Evolutionary conservation across 164 flowering plant genomes (phyloP), one percentile per base, ranked within the genome.

Genomic region (Taxillus chinensis): DNA sequence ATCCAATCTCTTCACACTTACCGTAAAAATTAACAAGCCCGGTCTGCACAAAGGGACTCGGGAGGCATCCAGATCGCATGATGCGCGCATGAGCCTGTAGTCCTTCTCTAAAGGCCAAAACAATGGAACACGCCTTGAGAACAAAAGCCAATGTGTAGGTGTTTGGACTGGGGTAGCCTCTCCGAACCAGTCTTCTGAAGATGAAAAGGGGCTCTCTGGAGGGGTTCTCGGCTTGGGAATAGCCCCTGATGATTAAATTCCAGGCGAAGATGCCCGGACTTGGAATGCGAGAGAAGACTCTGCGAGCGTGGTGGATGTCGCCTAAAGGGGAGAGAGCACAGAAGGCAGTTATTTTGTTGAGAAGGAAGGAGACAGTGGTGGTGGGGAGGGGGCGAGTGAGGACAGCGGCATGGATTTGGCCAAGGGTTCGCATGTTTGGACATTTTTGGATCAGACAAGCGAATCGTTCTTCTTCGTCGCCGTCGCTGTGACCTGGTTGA

Each of bases 131-230:
- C 7, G 83, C 74, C 63, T 82, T 84, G 12, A 82, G 70, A 48
- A 80, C 80, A 55, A 78, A 81, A 0, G 86, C 74, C 2, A 78
- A 39, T 0, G 86, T 84, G 66, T 68, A 84, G 37, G 79, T 71
- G 68, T 84, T 82, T 1, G 86, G 75, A 46, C 57, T 50, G 3
- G 79, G 78, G 42, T 43, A 62, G 11, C 75, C 73, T 11, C 45
- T 55, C 55, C 51, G 46, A 10, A 79, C 59, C 78, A 83, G 60
- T 27, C 42, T 67, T 40, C 59, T 63, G 63, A 71, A 83, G 9
- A 81, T 51, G 55, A 64, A 54, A 45, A 83, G 48, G 3, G 83
- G 81, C 55, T 83, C 80, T 13, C 64, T 75, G 8, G 79, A 65
- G 11, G 79, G 75, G 71, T 39, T 70, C 61, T 63, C 61, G 45